Base-by-base conservation (phyloP, 257 asterid species). In the Oldenlandia corymbosa region DNA sequence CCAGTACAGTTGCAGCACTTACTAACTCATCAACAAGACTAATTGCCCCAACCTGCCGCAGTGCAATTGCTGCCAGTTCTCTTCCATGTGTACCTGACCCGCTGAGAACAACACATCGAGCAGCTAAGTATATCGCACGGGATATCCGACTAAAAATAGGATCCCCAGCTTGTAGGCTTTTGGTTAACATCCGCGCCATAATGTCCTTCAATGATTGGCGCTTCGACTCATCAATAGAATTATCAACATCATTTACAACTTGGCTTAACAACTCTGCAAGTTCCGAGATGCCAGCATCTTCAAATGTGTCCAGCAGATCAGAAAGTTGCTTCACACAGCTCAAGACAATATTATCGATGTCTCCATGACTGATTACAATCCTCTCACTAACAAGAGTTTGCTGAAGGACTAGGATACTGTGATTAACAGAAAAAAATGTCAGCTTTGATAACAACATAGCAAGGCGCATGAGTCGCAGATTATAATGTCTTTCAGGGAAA, bases 81-180 rank as follows among this genome's bases (percentile, higher is more conserved):
- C 82, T 83, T 53, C 93, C 95, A 3, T 6, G 62, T 50, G 61
- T 59, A 23, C 86, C 84, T 5, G 77, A 61, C 31, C 95, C 95
- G 21, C 91, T 90, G 7, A 88, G 87, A 21, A 86, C 76, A 32
- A 80, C 79, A 59, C 90, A 94, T 78, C 94, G 80, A 48, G 65
- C 65, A 49, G 88, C 95, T 65, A 80, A 52, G 60, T 83, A 86
- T 23, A 83, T 76, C 1, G 91, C 90, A 27, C 73, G 81, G 28
- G 98, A 79, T 36, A 91, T 83, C 36, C 80, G 78, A 30, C 46
- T 36, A 66, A 91, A 88, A 62, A 91, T 67, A 4, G 90, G 66
- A 66, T 91, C 96, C 12, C 77, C 94, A 62, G 84, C 91, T 76
- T 86, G 98, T 70, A 91, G 77, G 77, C 90, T 86, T 72, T 83